Evolutionary conservation across 1,284 basidiomycete species (phyloP).

Genomic region (Fomitopsis palustris): DNA sequence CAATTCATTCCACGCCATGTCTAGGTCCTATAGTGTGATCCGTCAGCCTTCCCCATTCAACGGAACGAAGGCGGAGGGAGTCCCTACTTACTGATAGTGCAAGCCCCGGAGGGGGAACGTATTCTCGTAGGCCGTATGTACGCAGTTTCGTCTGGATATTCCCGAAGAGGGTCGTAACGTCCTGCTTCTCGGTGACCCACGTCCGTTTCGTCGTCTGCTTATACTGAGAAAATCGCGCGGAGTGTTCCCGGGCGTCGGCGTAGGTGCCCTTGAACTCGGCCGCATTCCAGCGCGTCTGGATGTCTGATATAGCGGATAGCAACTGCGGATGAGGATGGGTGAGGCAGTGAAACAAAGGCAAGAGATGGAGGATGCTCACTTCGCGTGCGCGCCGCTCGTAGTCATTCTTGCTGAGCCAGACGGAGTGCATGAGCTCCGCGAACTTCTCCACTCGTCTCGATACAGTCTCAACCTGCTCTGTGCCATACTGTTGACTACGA

Average conservation of each 20-base stretch:
- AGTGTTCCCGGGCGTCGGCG: conserved; percentile 75
- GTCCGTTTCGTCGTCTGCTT: conserved; percentile 84
- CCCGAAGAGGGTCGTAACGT: conserved; percentile 83
- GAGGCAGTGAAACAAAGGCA: conserved; percentile 7
- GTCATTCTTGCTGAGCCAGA: conserved; percentile 85
- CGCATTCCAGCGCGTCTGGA: conserved; percentile 63
- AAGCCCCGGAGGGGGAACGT: conserved; percentile 76
- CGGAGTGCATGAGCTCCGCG: conserved; percentile 90
- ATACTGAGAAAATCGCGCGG: conserved; percentile 74
- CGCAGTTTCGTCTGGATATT: conserved; percentile 94
- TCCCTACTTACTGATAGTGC: conserved; percentile 48
- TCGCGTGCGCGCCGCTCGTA: conserved; percentile 86
- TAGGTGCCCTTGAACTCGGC: conserved; percentile 74
- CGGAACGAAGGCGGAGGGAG: neutral
- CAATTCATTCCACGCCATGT: conserved; percentile 74
- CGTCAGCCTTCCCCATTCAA: neutral
- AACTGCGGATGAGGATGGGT: conserved; percentile 42
- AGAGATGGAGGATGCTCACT: conserved; percentile 37
- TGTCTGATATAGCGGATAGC: conserved; percentile 58
- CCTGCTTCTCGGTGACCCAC: conserved; percentile 91
- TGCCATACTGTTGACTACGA: neutral
- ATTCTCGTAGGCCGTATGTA: conserved; percentile 86
- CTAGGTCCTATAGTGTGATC: conserved; percentile 67
- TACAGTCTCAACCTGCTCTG: conserved; percentile 94
- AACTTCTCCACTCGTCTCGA: conserved; percentile 94